Evolutionary conservation across 345 rosid species (phyloP).

Genomic region (Arabidopsis thaliana): TAIR10.1 NC_003074.8:19383001-19383500

Average conservation of each 20-base stretch:
- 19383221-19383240: conserved; percentile 38
- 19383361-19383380: conserved; percentile 19
- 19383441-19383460: conserved; percentile 37
- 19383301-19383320: conserved; percentile 42
- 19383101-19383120: conserved; percentile 31
- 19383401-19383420: conserved; percentile 16
- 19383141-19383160: conserved; percentile 40
- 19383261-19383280: conserved; percentile 37
- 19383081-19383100: conserved; percentile 43
- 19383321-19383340: conserved; percentile 37
- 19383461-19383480: conserved; percentile 53
- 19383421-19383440: conserved; percentile 35
- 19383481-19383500: conserved; percentile 65
- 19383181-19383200: conserved; percentile 26
- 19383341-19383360: conserved; percentile 32
- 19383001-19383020: conserved; percentile 32
- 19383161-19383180: conserved; percentile 43
- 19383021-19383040: conserved; percentile 30
- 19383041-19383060: conserved; percentile 41
- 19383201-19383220: conserved; percentile 38
- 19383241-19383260: conserved; percentile 34
- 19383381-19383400: conserved; percentile 11
- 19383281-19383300: conserved; percentile 45
- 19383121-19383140: conserved; percentile 42
- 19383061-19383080: conserved; percentile 43